These are phyloP conservation scores for Penicillium paneum DNA, from an alignment of 2,329 filamentous ascomycete genomes.

Conservation along the genomic window DNA sequence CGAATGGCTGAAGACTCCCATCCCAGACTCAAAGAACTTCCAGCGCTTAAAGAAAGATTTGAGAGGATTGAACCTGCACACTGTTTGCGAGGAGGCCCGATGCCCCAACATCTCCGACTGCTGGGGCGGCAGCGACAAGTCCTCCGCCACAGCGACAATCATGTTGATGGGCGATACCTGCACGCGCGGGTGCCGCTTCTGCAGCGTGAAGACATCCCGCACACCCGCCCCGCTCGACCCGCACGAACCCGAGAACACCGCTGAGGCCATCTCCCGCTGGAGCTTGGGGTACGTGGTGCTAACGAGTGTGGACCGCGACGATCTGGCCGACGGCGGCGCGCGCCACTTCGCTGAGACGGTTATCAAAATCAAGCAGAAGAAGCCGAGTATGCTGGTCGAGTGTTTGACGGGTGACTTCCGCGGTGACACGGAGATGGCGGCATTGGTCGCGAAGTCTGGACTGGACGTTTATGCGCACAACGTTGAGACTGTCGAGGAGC, in stretches of 20 bases:
- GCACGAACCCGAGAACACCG: conserved; percentile 94
- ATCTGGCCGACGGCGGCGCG: conserved; percentile 83
- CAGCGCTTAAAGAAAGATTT: conserved; percentile 94
- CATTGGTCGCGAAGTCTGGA: conserved; percentile 77
- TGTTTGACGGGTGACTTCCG: conserved; percentile 71
- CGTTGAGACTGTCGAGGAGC: conserved; percentile 85
- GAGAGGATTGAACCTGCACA: conserved; percentile 83
- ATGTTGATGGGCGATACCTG: conserved; percentile 99
- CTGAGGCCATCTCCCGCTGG: conserved; percentile 89
- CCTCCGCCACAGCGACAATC: conserved; percentile 90
- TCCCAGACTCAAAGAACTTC: conserved; percentile 81
- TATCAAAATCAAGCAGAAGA: conserved; percentile 82
- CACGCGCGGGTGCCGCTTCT: conserved; percentile 93
- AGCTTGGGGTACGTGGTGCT: conserved; percentile 93
- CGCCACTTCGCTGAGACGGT: conserved; percentile 92
- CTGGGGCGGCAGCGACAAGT: conserved; percentile 89
- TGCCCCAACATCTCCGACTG: conserved; percentile 98
- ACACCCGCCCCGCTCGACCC: conserved; percentile 77
- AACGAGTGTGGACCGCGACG: conserved; percentile 90
- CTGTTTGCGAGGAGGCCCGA: conserved; percentile 94
- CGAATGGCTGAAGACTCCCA: conserved; percentile 93
- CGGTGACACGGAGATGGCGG: conserved; percentile 83
- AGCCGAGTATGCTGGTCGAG: conserved; percentile 45
- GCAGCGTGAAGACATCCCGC: conserved; percentile 87
- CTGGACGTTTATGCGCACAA: conserved; percentile 98